Base-by-base conservation (phyloP, 2,329 filamentous ascomycete species). In the Juglanconis sp. region DNA sequence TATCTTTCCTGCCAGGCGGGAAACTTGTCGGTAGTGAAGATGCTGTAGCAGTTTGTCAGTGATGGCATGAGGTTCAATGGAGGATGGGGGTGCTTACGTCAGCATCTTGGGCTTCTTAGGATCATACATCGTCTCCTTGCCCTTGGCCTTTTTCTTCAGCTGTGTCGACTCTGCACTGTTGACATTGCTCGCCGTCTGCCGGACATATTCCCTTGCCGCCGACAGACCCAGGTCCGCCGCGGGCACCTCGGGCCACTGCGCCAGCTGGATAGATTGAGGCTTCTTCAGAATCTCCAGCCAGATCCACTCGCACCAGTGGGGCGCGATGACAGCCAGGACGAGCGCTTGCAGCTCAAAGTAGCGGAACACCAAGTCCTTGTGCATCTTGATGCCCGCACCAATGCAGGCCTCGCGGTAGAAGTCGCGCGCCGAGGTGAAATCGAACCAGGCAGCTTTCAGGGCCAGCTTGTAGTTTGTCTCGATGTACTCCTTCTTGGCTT, bases 291-390 rank as follows among this genome's bases (percentile, higher is more conserved):
- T 86, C 76, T 98, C 94, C 57, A 90, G 85, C 92, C 92, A 98
- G 71, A 99, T 87, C 76, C 96, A 90, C 72, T 99, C 95, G 51
- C 91, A 82, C 89, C 92, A 98, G 76, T 99, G 95, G 61, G 95
- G 94, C 2, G 94, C 88, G 64, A 98, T 87, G 55, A 92, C 90
- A 3, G 89, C 84, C 67, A 98, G 79, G 70, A 97, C 81, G 54
- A 96, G 82, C 50, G 90, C 87, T 74, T 97, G 94, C 24, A 96
- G 82, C 76, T 96, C 89, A 66, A 96, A 87, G 76, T 95, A 99
- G 67, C 88, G 85, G 67, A 85, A 77, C 36, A 94, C 82, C 10
- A 96, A 80, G 65, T 92, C 90, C 67, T 86, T 85, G 78, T 98
- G 93, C 88, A 98, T 94, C 68, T 90, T 88, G 65, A 95, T 85